Percentiles rank a stretch among this genome's conserved stretches.
Evolutionary conservation across 768 basidiomycete genomes (phyloP).

Genomic region (Boletus subcaerulescens): DNA sequence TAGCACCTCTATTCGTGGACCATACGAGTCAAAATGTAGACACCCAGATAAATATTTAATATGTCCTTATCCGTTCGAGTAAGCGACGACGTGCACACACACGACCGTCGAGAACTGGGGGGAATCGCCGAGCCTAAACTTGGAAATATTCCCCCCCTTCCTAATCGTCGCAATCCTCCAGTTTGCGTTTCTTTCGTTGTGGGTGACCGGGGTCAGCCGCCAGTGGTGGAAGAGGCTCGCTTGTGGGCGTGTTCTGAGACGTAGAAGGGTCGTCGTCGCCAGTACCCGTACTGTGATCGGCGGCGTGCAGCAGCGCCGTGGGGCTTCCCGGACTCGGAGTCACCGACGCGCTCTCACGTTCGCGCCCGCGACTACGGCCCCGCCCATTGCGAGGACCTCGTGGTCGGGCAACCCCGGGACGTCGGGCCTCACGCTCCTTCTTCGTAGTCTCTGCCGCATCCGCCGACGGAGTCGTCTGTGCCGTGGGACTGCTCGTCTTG

Average conservation of each 20-base stretch:
- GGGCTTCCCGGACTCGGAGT: neutral
- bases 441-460: neutral
- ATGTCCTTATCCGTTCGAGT: neutral
- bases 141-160: neutral
- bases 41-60: neutral
- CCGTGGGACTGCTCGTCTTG: neutral
- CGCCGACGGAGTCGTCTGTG: neutral
- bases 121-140: neutral
- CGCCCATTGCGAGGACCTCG: neutral
- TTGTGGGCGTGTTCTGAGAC: neutral
- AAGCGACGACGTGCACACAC: no score
- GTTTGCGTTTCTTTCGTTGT: conserved; percentile 23
- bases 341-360: neutral
- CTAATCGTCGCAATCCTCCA: conserved; percentile 13
- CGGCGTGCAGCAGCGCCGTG: neutral
- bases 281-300: neutral
- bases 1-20: neutral
- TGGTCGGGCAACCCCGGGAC: neutral
- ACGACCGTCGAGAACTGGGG: neutral
- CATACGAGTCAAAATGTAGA: neutral
- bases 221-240: no score
- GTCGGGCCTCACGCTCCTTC: neutral
- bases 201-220: conserved; percentile 2
- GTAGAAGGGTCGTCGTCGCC: neutral
- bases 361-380: neutral